Conservation (phyloP, 306 rosid species). For the Lupinus albus region DNA sequence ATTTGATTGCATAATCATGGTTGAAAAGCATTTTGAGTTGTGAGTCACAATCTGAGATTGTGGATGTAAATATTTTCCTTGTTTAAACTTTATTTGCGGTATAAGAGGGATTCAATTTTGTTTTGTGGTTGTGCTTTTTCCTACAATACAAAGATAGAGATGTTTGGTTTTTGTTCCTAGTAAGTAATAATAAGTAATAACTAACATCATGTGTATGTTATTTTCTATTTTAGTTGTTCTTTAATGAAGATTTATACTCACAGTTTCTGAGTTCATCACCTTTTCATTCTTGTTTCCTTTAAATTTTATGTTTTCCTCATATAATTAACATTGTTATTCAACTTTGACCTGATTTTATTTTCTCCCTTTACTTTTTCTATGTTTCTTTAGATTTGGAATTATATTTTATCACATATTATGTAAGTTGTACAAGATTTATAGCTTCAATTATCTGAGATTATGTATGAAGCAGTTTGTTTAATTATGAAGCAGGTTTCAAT, state of each 20-base stretch:
- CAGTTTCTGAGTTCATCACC: slow-evolving; percentile 22
- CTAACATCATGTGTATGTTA: slow-evolving; percentile 24
- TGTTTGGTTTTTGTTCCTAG: slow-evolving; percentile 36
- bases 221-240: neutral
- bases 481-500: slow-evolving; percentile 43
- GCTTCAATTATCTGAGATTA: slow-evolving; percentile 30
- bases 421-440: slow-evolving; percentile 5
- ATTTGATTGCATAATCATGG: slow-evolving; percentile 34
- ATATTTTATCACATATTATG: neutral
- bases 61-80: slow-evolving; percentile 43
- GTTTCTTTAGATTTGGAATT: neutral
- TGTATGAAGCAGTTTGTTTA: slow-evolving; percentile 31
- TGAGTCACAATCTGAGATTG: slow-evolving; percentile 33
- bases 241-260: neutral
- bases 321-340: neutral
- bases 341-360: no score
- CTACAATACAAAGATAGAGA: neutral
- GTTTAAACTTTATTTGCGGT: slow-evolving; percentile 40
- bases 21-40: neutral
- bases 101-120: slow-evolving; percentile 21
- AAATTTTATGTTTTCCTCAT: neutral
- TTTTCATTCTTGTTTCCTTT: slow-evolving; percentile 5
- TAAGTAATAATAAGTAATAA: slow-evolving; percentile 13
- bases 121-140: slow-evolving; percentile 53
- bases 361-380: neutral